phyloP scores from a whole-genome alignment of 306 rosid species.

The Cucurbita argyrosperma region DNA sequence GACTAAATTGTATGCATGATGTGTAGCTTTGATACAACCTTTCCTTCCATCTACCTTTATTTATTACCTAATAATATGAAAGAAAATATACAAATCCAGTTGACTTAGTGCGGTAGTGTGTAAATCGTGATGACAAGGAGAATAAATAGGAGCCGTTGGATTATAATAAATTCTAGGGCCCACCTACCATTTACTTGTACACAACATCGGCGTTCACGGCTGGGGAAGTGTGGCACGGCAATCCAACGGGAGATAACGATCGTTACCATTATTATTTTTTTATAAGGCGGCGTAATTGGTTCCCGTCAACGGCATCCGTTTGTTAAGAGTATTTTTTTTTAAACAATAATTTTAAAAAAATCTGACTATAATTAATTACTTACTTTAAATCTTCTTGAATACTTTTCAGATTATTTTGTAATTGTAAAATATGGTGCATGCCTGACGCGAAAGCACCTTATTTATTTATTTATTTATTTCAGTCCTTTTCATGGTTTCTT shows the following conservation, averaged over 20 bases:
- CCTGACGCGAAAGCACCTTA: neutral
- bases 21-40: too few species aligned
- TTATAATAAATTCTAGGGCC: neutral
- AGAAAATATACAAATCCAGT: neutral
- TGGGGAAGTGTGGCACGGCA: conserved; percentile 1
- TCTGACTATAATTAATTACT: neutral
- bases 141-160: neutral
- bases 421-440: neutral
- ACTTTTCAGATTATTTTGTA: neutral
- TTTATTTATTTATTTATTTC: neutral
- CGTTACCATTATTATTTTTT: neutral
- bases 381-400: neutral
- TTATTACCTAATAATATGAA: too few species aligned
- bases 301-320: neutral
- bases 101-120: neutral
- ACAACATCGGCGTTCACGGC: neutral
- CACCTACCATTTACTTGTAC: neutral
- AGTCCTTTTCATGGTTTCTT: neutral
- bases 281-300: neutral
- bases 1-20: too few species aligned
- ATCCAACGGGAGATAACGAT: neutral
- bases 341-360: too few species aligned
- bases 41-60: too few species aligned
- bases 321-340: too few species aligned
- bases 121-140: neutral